Percentiles rank a stretch among this genome's conserved stretches.
phyloP scores from a whole-genome alignment of 805 yeast genomes.

The Wickerhamomyces queroliae region DNA sequence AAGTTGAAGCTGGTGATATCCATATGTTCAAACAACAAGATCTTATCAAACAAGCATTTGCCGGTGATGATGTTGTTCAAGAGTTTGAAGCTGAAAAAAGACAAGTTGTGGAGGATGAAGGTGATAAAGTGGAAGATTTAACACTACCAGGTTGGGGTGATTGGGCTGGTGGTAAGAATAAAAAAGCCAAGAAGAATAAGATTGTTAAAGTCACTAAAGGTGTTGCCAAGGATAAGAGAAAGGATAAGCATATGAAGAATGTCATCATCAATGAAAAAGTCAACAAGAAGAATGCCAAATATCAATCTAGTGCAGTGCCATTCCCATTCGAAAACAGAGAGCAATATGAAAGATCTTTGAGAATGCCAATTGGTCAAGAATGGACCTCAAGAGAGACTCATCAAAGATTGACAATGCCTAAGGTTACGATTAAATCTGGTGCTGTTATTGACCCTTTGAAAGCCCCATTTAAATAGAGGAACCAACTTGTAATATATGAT shows the following conservation, averaged over 20 bases:
- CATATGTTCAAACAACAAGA: slow-evolving; percentile 73
- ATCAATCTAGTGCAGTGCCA: slow-evolving; percentile 86
- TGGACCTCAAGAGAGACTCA: slow-evolving; percentile 89
- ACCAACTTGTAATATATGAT: not conserved
- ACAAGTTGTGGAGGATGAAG: slow-evolving; percentile 65
- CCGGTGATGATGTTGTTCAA: slow-evolving; percentile 89
- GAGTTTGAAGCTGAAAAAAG: slow-evolving; percentile 76
- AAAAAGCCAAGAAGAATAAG: slow-evolving; percentile 45
- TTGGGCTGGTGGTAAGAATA: slow-evolving; percentile 75
- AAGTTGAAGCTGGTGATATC: slow-evolving; percentile 34
- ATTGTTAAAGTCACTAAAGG: slow-evolving; percentile 73
- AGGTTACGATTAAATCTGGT: slow-evolving; percentile 82
- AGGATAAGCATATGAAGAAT: slow-evolving; percentile 67
- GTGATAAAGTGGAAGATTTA: slow-evolving; percentile 77
- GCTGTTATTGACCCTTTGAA: slow-evolving; percentile 86
- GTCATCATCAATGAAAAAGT: slow-evolving; percentile 88
- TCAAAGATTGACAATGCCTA: slow-evolving; percentile 85
- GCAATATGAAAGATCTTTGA: slow-evolving; percentile 88
- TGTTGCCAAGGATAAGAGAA: slow-evolving; percentile 64
- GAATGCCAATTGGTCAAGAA: slow-evolving; percentile 96
- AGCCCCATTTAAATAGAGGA: slow-evolving; percentile 76
- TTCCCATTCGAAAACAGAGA: slow-evolving; percentile 91
- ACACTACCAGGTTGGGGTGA: slow-evolving; percentile 98
- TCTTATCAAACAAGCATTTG: slow-evolving; percentile 86
- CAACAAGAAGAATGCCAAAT: slow-evolving; percentile 79